phyloP scores from a whole-genome alignment of 371 early-diverging fungal species.

The Actinomucor elegans region DNA sequence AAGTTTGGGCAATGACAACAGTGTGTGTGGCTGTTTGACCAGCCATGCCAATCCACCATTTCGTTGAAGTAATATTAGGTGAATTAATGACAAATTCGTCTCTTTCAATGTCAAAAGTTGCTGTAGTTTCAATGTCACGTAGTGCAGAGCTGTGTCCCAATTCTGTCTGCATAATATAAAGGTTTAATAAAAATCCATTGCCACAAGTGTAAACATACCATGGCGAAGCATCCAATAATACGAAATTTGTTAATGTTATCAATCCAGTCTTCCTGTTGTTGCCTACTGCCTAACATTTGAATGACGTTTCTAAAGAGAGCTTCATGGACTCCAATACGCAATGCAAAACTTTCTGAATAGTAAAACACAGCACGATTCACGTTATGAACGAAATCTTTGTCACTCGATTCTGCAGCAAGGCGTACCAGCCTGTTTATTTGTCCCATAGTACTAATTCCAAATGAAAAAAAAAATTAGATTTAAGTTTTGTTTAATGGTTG shows the following conservation, averaged over 20 bases:
- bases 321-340: conserved; percentile 66
- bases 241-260: conserved; percentile 51
- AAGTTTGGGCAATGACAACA: conserved; percentile 61
- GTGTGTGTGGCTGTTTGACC: conserved; percentile 82
- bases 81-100: conserved; percentile 87
- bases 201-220: conserved; percentile 49
- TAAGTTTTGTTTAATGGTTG: too few relatives aligned
- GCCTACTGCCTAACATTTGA: conserved; percentile 57
- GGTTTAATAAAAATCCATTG: too few relatives aligned
- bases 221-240: conserved; percentile 69
- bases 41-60: conserved; percentile 95
- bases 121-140: conserved; percentile 87
- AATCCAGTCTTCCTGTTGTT: conserved; percentile 58
- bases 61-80: conserved; percentile 82
- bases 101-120: conserved; percentile 73
- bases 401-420: conserved; percentile 12
- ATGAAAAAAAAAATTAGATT: not conserved
- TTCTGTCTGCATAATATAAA: conserved; percentile 50
- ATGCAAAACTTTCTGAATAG: conserved; percentile 62
- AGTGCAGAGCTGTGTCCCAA: conserved; percentile 83
- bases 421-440: conserved; percentile 53
- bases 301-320: conserved; percentile 58
- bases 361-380: conserved; percentile 23
- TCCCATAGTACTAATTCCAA: conserved; percentile 56
- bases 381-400: conserved; percentile 12